Evolutionary conservation across 805 yeast genomes (phyloP).

Genomic region (Wickerhamomyces xylosicus): DNA sequence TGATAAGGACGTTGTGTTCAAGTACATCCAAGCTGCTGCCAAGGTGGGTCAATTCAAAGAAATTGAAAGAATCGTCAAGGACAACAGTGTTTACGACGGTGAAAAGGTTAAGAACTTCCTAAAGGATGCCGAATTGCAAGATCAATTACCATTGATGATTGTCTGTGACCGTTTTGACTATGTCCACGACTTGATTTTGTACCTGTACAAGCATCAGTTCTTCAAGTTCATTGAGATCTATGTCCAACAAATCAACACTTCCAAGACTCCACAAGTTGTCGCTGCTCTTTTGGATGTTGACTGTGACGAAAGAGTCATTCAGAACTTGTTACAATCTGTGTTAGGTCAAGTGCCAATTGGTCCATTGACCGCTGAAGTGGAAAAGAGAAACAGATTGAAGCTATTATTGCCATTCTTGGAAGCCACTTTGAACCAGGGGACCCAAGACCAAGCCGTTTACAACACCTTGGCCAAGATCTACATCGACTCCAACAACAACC

Average conservation of each 20-base stretch:
- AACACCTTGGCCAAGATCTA: slow-evolving; percentile 96
- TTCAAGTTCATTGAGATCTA: slow-evolving; percentile 96
- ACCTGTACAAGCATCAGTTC: slow-evolving; percentile 89
- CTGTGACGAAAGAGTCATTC: slow-evolving; percentile 85
- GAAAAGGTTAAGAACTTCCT: slow-evolving; percentile 96
- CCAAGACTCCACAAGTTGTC: slow-evolving; percentile 91
- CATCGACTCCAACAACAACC: slow-evolving; percentile 95
- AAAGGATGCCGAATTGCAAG: slow-evolving; percentile 88
- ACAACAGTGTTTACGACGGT: slow-evolving; percentile 89
- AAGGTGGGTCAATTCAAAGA: slow-evolving; percentile 83
- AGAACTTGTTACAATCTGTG: slow-evolving; percentile 71
- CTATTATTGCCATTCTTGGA: slow-evolving; percentile 88
- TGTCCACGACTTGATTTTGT: slow-evolving; percentile 88
- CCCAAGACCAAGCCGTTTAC: slow-evolving; percentile 83
- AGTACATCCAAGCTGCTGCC: slow-evolving; percentile 92
- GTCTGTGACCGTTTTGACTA: slow-evolving; percentile 90
- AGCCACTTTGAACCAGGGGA: slow-evolving; percentile 72
- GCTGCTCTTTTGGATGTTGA: slow-evolving; percentile 96
- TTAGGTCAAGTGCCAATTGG: slow-evolving; percentile 90
- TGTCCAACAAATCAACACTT: slow-evolving; percentile 95
- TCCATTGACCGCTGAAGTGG: slow-evolving; percentile 87
- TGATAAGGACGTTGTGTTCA: slow-evolving; percentile 91
- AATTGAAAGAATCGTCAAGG: slow-evolving; percentile 91
- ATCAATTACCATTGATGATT: slow-evolving; percentile 91
- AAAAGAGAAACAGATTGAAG: slow-evolving; percentile 90